Evolutionary conservation across 768 basidiomycete species (phyloP).

Genomic region (Cubamyces sp.): DNA sequence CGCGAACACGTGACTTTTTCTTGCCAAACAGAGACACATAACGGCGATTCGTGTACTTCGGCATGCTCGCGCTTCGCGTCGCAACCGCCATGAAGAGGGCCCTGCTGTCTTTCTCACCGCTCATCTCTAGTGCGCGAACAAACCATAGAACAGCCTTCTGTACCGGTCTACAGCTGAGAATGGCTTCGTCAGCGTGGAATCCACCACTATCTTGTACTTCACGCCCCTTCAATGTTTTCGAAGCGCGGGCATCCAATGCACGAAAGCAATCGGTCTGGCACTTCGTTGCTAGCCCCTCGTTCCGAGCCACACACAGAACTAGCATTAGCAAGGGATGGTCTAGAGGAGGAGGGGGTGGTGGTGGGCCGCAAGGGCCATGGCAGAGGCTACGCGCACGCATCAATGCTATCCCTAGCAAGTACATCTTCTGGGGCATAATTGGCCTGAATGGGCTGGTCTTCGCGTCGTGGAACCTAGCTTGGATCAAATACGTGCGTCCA

Average conservation of each 20-base stretch:
- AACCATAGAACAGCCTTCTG: background rate
- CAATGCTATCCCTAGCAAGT: slow-evolving; percentile 55
- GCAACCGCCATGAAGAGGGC: slow-evolving; percentile 7
- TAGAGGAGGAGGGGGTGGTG: background rate
- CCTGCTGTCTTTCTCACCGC: slow-evolving; percentile 9
- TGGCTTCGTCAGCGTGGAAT: background rate
- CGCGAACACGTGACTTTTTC: too few relatives aligned
- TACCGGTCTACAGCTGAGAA: background rate
- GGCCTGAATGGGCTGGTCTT: slow-evolving; percentile 67
- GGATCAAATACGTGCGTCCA: slow-evolving; percentile 29
- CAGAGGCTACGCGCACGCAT: slow-evolving; percentile 39
- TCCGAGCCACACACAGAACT: slow-evolving; percentile 30
- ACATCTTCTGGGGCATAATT: slow-evolving; percentile 67
- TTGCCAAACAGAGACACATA: background rate
- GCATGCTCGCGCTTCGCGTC: background rate
- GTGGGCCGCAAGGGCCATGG: slow-evolving; percentile 16
- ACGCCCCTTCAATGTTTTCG: background rate
- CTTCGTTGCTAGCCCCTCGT: slow-evolving; percentile 23
- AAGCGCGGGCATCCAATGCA: background rate
- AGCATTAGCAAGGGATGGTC: background rate
- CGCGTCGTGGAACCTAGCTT: slow-evolving; percentile 52
- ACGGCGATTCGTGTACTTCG: background rate
- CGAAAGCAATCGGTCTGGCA: slow-evolving; percentile 16
- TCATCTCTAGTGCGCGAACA: background rate
- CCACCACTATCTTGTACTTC: background rate